Evolutionary conservation across 495 filamentous ascomycete genomes (phyloP), one percentile per base, ranked within the genome.

Genomic region (Penicillium herquei): DNA sequence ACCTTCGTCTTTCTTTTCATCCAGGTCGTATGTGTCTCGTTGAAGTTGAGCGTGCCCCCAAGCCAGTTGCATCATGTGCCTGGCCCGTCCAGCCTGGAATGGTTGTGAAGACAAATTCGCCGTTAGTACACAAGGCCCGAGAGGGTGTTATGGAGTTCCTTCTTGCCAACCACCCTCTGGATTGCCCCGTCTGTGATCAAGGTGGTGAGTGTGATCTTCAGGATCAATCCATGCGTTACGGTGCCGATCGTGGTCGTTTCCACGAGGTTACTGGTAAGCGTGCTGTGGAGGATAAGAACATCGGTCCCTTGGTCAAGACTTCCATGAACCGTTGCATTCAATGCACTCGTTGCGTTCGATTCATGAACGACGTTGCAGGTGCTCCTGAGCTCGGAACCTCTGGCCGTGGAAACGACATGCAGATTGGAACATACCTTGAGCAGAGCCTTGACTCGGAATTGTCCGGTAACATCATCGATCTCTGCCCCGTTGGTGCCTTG

Each of bases 301-400:
- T 98, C 61, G 94, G 94, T 7, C 94, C 94, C n/a, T 72, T 98
- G 54, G 87, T 98, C 70, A 98, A 98, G 81, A 98, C 94, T 13
- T 98, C 95, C n/a, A 98, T 98, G 94, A 98, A 98, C 78, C 81
- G 94, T 67, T 98, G 94, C 77, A 98, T 98, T 68, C 94, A 98
- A 76, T 98, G 94, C 78, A 98, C 94, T 61, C 85, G 94, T 66
- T 98, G 94, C 74, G 84, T 98, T 57, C 91, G 94, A 61, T 98
- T 98, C 73, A 90, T 94, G 67, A 98, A 97, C 72, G 94, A 98
- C 70, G 81, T 98, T 58, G 94, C 94, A 31, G 94, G 94, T 59
- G 94, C 94, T 45, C 90, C 94, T 14, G 94, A 98, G 71, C 78
- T 98, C 57, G 94, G 94, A 61, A 94, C 91, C 13, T 89, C 89